Percentiles rank a stretch among this genome's conserved stretches.
Evolutionary conservation across 345 rosid species (phyloP).

Genomic region (Geranium rotundifolium): DNA sequence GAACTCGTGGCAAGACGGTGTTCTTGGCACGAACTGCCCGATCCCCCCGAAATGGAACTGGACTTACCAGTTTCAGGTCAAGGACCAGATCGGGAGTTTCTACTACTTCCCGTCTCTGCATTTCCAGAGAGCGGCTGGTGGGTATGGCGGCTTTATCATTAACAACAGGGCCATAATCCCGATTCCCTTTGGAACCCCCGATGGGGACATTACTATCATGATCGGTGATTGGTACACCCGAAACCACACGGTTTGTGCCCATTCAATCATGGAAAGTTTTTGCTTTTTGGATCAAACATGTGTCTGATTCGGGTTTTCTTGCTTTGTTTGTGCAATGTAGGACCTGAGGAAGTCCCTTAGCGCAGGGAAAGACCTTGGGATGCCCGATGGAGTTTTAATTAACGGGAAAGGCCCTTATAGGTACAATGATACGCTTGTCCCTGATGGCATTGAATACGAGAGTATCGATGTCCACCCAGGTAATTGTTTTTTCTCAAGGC

Average conservation of each 20-base stretch:
- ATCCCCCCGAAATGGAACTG: slow-evolving; percentile 99
- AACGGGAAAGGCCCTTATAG: slow-evolving; percentile 96
- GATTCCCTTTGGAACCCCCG: slow-evolving; percentile 71
- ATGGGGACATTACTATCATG: slow-evolving; percentile 62
- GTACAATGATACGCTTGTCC: slow-evolving; percentile 77
- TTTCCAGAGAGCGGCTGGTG: slow-evolving; percentile 93
- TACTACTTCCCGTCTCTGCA: slow-evolving; percentile 94
- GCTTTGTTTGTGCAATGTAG: slow-evolving; percentile 23
- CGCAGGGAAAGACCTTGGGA: slow-evolving; percentile 83
- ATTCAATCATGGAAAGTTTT: not conserved
- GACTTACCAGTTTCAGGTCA: slow-evolving; percentile 98
- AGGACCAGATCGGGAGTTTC: slow-evolving; percentile 98
- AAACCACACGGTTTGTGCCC: slow-evolving; percentile 77
- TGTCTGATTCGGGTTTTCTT: not conserved
- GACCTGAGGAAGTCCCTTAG: slow-evolving; percentile 87
- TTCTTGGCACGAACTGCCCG: slow-evolving; percentile 90
- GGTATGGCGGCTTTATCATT: slow-evolving; percentile 73
- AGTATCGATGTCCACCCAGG: slow-evolving; percentile 88
- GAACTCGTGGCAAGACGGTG: slow-evolving; percentile 98
- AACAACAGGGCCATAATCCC: slow-evolving; percentile 71
- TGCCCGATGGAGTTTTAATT: slow-evolving; percentile 94
- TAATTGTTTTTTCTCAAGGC: slow-evolving; percentile 17
- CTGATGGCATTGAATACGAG: slow-evolving; percentile 61
- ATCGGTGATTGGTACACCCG: slow-evolving; percentile 95
- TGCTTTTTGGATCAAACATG: not conserved